These are phyloP conservation scores for Colletotrichum sp. DNA, from an alignment of 2,329 filamentous ascomycete genomes.

Conservation along the genomic window DNA sequence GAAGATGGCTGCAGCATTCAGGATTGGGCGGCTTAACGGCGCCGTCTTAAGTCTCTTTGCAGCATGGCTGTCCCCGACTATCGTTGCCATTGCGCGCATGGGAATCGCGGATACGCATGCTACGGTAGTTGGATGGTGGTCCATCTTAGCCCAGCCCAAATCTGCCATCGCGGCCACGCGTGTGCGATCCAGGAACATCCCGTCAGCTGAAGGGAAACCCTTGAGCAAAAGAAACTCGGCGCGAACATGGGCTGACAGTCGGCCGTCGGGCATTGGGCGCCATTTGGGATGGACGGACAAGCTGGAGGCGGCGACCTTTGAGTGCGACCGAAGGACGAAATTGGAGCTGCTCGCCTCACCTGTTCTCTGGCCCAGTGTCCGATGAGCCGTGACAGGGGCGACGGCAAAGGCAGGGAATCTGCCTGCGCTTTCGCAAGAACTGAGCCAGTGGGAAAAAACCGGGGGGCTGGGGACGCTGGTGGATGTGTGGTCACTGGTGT, in stretches of 20 bases:
- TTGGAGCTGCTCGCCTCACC: slow-evolving; percentile 10
- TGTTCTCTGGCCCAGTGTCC: neutral
- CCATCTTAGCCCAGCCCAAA: neutral
- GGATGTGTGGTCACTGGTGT: neutral
- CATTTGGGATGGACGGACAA: neutral
- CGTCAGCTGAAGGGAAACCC: neutral
- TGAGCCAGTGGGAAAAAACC: neutral
- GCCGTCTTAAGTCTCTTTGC: neutral
- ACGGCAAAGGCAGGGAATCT: neutral
- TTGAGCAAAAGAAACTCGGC: neutral
- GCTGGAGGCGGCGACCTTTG: neutral
- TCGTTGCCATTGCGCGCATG: neutral
- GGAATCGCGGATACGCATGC: neutral
- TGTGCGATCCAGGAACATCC: slow-evolving; percentile 7
- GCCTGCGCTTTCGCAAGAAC: neutral
- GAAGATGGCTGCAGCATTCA: slow-evolving; percentile 3
- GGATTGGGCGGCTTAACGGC: neutral
- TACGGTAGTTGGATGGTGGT: neutral
- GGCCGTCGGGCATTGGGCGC: neutral
- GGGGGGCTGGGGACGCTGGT: slow-evolving; percentile 11
- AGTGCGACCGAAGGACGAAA: neutral
- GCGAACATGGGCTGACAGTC: slow-evolving; percentile 3
- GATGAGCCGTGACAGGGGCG: slow-evolving; percentile 9
- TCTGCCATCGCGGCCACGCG: neutral
- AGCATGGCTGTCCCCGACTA: neutral